Base-by-base conservation (phyloP, 169 alveolate species). In the Cytauxzoon felis region DNA sequence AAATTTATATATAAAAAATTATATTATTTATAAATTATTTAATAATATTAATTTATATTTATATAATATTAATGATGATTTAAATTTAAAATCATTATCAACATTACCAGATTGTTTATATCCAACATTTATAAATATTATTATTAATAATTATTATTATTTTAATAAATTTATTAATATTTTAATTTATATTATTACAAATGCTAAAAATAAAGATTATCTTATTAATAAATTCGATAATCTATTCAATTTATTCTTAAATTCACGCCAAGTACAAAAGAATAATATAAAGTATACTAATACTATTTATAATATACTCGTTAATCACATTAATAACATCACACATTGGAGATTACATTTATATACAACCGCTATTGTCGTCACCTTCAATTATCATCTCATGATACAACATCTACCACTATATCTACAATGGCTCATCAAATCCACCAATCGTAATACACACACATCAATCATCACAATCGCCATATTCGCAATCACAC, bases 151-250 rank as follows among this genome's bases (percentile, higher is more conserved):
- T 16, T 34, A 21, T 0, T 8, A 8, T n/a, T 54, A 54, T n/a
- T 29, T 73, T 50, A 42, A 33, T 32, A 52, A 62, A 78, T 62
- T 61, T 16, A 42, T 66, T 57, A n/a, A 27, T 34, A 56, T 73
- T 56, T 13, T 73, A 6, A 47, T 27, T 9, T 45, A 58, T 1
- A 71, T 63, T 7, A 66, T 73, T 2, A 27, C 60, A 8, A 43
- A 60, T 3, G 63, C 78, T 1, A 60, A 60, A 5, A 73, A 63
- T 54, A 73, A 63, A 32, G 83, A 64, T 41, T 53, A 61, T 8
- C 52, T 73, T 52, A 63, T 73, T 63, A 53, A 27, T 62, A 73
- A 73, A 57, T 73, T 53, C 53, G 83, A 73, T 56, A 36, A 36
- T 24, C 36, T 63, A 38, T 33, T 73, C 5, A 18, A 63, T 2